A percentile compares a stretch with the other conserved stretches of the same genome.
phyloP scores from a whole-genome alignment of 2,329 filamentous ascomycete species.

The Epicoccum sorghinum region DNA sequence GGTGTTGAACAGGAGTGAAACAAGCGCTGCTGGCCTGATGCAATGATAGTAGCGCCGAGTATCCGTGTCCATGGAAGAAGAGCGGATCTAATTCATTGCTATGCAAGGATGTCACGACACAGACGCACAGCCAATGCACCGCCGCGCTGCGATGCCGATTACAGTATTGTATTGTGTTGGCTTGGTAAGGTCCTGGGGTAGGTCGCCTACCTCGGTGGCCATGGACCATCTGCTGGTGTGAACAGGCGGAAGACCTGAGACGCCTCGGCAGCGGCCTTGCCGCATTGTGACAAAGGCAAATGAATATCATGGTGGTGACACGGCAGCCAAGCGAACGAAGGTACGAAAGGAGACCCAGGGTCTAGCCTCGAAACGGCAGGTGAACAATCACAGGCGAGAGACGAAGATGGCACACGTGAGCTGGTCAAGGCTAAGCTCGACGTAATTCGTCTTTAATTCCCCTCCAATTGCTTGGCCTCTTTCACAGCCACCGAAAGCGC shows the following conservation, averaged over 20 bases:
- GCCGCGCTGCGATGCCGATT: background rate
- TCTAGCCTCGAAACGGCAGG: conserved; percentile 21
- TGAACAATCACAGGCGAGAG: conserved; percentile 8
- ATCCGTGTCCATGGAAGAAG: conserved; percentile 8
- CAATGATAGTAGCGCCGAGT: conserved; percentile 15
- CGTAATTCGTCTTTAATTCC: conserved; percentile 4
- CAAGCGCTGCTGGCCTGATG: conserved; percentile 15
- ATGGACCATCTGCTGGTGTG: conserved; percentile 1
- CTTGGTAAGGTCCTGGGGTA: conserved; percentile 2
- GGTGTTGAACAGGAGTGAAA: conserved; percentile 20
- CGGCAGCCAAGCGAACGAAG: conserved; percentile 19
- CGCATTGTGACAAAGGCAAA: conserved; percentile 23
- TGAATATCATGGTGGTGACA: conserved; percentile 6
- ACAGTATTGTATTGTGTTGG: conserved; percentile 9
- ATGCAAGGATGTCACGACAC: conserved; percentile 16
- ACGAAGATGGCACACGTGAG: conserved; percentile 26
- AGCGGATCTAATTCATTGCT: conserved; percentile 21
- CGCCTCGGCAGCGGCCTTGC: conserved; percentile 23
- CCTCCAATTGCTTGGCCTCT: conserved; percentile 19
- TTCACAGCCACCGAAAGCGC: conserved; percentile 6
- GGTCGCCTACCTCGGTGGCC: conserved; percentile 1
- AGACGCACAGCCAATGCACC: conserved; percentile 13
- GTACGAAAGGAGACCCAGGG: background rate
- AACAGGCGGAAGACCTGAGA: conserved; percentile 12
- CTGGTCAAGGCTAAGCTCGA: conserved; percentile 18